Percentiles rank a stretch among this genome's conserved stretches.
Conservation (phyloP, 1,284 basidiomycete species). For the Anthracocystis setariae region DNA sequence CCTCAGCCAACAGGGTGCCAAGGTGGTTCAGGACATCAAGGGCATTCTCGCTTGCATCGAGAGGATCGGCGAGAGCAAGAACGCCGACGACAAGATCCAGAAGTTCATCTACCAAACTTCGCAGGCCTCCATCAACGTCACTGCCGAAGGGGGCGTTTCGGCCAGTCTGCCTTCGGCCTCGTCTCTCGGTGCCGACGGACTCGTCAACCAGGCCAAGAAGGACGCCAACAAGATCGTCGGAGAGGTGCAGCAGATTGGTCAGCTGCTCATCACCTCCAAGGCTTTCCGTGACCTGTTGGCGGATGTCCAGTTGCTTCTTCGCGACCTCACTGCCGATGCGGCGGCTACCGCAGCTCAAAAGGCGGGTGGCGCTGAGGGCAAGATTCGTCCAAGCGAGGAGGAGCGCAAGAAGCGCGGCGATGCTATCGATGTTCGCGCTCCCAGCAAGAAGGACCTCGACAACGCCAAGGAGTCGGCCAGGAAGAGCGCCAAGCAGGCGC, state of each 20-base stretch:
- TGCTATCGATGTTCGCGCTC: conserved; percentile 50
- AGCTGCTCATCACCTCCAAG: conserved; percentile 69
- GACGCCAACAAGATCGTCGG: conserved; percentile 68
- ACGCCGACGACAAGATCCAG: conserved; percentile 69
- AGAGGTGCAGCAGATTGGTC: conserved; percentile 69
- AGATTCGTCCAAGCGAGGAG: conserved; percentile 56
- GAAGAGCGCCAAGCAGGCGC: conserved; percentile 64
- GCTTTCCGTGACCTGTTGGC: conserved; percentile 69
- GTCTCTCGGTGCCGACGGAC: conserved; percentile 57
- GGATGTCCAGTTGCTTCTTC: conserved; percentile 68
- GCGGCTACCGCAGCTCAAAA: conserved; percentile 59
- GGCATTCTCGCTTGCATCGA: conserved; percentile 53
- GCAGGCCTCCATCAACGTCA: conserved; percentile 62
- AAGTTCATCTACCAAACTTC: conserved; percentile 67
- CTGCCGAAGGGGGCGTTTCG: conserved; percentile 28
- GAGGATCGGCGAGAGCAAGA: conserved; percentile 53
- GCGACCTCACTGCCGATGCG: conserved; percentile 70
- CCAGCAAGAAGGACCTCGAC: conserved; percentile 66
- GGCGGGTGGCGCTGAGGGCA: conserved; percentile 58
- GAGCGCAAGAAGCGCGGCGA: conserved; percentile 62
- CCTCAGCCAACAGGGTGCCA: conserved; percentile 51
- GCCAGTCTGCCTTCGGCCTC: conserved; percentile 30
- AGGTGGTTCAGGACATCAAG: conserved; percentile 50
- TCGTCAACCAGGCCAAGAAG: conserved; percentile 61
- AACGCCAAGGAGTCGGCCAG: conserved; percentile 68